Percentiles rank a stretch among this genome's conserved stretches.
Conservation (phyloP, 768 basidiomycete species). For the Termitomyces eurrhizus region DNA sequence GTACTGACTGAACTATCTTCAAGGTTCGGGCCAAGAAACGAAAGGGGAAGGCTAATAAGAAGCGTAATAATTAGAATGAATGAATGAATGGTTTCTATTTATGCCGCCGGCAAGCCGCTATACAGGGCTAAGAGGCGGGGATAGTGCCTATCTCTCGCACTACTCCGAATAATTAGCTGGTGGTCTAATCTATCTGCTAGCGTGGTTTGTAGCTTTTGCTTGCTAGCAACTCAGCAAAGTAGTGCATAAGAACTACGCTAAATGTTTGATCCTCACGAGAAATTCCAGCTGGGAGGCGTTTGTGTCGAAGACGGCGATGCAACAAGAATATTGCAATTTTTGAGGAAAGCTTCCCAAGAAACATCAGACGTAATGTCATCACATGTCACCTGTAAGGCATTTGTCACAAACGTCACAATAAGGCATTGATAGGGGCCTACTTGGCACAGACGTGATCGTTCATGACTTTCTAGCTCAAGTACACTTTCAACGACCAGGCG, state of each 20-base stretch:
- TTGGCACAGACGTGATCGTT: constrained; percentile 50
- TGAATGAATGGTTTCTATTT: too few relatives aligned
- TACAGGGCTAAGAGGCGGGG: too few relatives aligned
- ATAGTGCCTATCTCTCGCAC: too few relatives aligned
- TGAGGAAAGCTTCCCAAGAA: constrained; percentile 40
- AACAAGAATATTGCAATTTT: constrained; percentile 35
- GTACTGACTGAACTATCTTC: constrained; percentile 11
- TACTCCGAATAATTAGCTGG: too few relatives aligned
- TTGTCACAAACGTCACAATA: not conserved
- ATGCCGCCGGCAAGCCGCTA: too few relatives aligned
- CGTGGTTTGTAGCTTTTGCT: too few relatives aligned
- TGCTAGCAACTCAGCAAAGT: not conserved
- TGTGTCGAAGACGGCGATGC: constrained; percentile 5
- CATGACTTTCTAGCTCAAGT: constrained; percentile 50
- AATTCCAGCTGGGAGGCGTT: not conserved
- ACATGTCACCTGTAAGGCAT: constrained; percentile 39
- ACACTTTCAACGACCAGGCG: constrained; percentile 41
- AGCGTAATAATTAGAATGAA: constrained; percentile 32
- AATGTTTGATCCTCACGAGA: not conserved
- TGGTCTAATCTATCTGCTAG: too few relatives aligned
- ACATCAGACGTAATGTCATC: constrained; percentile 30
- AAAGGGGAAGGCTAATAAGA: constrained; percentile 69
- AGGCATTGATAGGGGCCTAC: constrained; percentile 29
- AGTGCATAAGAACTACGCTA: constrained; percentile 2
- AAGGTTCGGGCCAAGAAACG: constrained; percentile 84